Base-by-base conservation (phyloP, 1,139 yeast genomes). In the Blastobotrys raffinosifermentans region DNA sequence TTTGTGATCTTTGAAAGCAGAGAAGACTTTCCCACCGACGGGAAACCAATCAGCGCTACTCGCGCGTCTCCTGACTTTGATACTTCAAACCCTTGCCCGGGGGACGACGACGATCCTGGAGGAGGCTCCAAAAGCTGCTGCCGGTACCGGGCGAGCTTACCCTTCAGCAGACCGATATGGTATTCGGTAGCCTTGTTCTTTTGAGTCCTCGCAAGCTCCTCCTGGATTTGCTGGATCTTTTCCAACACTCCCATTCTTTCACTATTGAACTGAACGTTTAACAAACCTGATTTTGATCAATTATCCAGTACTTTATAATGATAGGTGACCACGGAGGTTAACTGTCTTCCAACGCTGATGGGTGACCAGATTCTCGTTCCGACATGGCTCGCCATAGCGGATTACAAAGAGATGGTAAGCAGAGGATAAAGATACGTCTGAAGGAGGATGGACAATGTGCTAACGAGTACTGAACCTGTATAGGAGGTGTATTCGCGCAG, bases 141-240 rank as follows among this genome's bases (percentile, higher is more conserved):
- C 54, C 97, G 76, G 55, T 83, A 84, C 49, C 94, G 72, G n/a
- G 98, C 98, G 35, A 91, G 72, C 60, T 91, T 91, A 41, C 97
- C 98, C 63, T 91, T 87, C 41, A 91, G 68, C 26, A 89, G 74
- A 48, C 98, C 97, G 54, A 91, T 72, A 60, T 91, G 98, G 61
- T 89, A 89, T 65, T 91, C 97, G 1, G 98, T 91, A 48, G 98
- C 98, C 66, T 91, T 91, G 59, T 91, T 91, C 69, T 91, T 91
- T 59, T 91, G 98, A 22, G 98, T 91, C 46, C 96, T 72, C 27
- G 95, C 77, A 69, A 91, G 76, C 62, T 91, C 98, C 62, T 81
- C 93, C 64, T 86, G 94, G 65, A 91, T 87, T 63, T 80, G 86
- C 45, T 80, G 79, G 53, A 89, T 89, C 59, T 86, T 87, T 50